Evolutionary conservation across 495 filamentous ascomycete genomes (phyloP).

Genomic region (Amorphotheca resinae): DNA sequence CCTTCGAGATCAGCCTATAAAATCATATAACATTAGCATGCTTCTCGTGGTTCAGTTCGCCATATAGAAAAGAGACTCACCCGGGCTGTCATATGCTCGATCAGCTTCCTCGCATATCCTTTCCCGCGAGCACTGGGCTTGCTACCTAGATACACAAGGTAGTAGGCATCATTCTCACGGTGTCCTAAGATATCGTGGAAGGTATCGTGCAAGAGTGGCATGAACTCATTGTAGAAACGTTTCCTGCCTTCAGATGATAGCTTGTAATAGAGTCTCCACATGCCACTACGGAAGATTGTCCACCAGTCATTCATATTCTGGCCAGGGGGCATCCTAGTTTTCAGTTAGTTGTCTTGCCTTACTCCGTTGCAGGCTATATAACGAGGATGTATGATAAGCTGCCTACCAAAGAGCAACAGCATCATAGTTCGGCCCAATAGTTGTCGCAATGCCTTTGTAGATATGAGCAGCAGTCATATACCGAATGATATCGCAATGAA

Average conservation of each 20-base stretch:
- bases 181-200: slow-evolving; percentile 53
- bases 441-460: slow-evolving; percentile 56
- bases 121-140: slow-evolving; percentile 49
- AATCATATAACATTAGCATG: slow-evolving; percentile 10
- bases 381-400: not conserved
- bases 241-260: slow-evolving; percentile 54
- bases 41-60: not conserved
- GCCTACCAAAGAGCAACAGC: slow-evolving; percentile 68
- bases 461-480: slow-evolving; percentile 61
- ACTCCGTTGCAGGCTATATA: not conserved
- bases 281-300: slow-evolving; percentile 56
- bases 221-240: slow-evolving; percentile 65
- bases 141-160: slow-evolving; percentile 70
- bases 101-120: slow-evolving; percentile 55
- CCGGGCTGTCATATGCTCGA: slow-evolving; percentile 50
- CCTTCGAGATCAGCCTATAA: slow-evolving; percentile 50
- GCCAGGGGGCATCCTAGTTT: slow-evolving; percentile 61
- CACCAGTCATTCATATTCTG: slow-evolving; percentile 57
- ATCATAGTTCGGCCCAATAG: slow-evolving; percentile 61
- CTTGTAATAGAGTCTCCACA: slow-evolving; percentile 61
- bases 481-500: slow-evolving; percentile 61
- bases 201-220: slow-evolving; percentile 61
- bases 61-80: slow-evolving; percentile 29
- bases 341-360: slow-evolving; percentile 1
- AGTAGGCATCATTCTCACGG: slow-evolving; percentile 51